Evolutionary conservation across 2,329 filamentous ascomycete species (phyloP).

Genomic region (Seiridium unicorne): DNA sequence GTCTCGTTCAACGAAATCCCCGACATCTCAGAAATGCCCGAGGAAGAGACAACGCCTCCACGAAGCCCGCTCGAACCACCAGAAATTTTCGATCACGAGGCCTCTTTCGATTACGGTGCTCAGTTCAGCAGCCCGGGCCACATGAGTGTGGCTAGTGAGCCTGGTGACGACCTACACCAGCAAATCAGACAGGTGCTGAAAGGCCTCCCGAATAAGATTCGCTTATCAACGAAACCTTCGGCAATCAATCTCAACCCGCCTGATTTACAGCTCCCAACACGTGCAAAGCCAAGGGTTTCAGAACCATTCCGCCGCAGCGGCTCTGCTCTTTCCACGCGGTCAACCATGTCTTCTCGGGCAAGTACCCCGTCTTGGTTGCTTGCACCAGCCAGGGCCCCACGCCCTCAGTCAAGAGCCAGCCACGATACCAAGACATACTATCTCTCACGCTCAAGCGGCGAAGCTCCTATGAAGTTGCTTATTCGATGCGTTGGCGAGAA

Average conservation of each 20-base stretch:
- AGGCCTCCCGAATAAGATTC: conserved; percentile 77
- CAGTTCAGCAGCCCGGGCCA: conserved; percentile 31
- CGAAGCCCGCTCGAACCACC: conserved; percentile 42
- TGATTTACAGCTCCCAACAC: conserved; percentile 49
- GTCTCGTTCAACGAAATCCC: conserved; percentile 45
- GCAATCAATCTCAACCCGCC: conserved; percentile 56
- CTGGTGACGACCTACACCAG: conserved; percentile 70
- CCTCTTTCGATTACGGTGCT: conserved; percentile 33
- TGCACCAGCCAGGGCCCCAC: conserved; percentile 54
- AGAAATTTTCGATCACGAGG: conserved; percentile 46
- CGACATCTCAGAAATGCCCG: conserved; percentile 38
- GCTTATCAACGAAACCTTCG: conserved; percentile 59
- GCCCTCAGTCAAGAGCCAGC: conserved; percentile 46
- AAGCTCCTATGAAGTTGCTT: conserved; percentile 90
- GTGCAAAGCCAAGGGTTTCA: conserved; percentile 41
- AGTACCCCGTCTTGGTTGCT: conserved; percentile 59
- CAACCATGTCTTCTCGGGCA: conserved; percentile 40
- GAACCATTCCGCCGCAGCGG: conserved; percentile 45
- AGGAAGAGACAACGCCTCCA: conserved; percentile 37
- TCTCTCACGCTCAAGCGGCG: conserved; percentile 77
- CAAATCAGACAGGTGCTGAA: conserved; percentile 79
- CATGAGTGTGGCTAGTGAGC: conserved; percentile 28
- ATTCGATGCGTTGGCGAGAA: conserved; percentile 88
- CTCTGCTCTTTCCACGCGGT: conserved; percentile 39
- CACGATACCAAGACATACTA: conserved; percentile 91